Conservation (phyloP, 768 basidiomycete species). For the Bullera alba region DNA sequence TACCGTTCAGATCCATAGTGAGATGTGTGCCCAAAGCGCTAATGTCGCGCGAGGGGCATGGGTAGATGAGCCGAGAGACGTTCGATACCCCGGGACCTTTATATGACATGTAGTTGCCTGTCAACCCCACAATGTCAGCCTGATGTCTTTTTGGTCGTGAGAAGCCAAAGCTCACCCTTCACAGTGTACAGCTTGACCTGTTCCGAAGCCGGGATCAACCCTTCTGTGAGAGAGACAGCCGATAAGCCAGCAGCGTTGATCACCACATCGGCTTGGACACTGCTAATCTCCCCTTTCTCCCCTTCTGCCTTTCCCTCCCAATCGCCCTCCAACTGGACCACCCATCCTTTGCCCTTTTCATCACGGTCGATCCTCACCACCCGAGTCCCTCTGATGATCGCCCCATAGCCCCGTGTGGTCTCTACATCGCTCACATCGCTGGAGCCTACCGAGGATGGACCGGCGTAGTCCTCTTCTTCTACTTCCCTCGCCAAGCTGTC, state of each 20-base stretch:
- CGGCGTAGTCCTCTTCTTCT: conserved; percentile 56
- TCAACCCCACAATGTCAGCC: neutral
- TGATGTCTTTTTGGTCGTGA: neutral
- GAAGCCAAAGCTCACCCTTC: conserved; percentile 26
- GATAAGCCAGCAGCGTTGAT: conserved; percentile 59
- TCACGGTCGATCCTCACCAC: conserved; percentile 78
- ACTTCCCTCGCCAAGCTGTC: conserved; percentile 76
- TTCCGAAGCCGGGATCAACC: conserved; percentile 21
- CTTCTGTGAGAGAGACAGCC: conserved; percentile 28
- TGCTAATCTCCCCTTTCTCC: conserved; percentile 51
- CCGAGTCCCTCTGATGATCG: conserved; percentile 65
- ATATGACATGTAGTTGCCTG: conserved; percentile 72
- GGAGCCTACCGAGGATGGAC: conserved; percentile 46
- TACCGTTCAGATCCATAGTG: conserved; percentile 66
- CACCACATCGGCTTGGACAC: conserved; percentile 65
- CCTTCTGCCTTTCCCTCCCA: conserved; percentile 42
- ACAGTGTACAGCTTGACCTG: conserved; percentile 20
- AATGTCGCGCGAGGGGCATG: conserved; percentile 65
- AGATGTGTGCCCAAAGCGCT: conserved; percentile 87
- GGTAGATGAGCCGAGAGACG: conserved; percentile 78
- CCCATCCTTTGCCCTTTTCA: conserved; percentile 60
- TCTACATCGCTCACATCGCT: neutral
- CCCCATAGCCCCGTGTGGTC: conserved; percentile 23
- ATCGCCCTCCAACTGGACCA: conserved; percentile 69
- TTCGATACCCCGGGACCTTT: conserved; percentile 64